These are phyloP conservation scores for Botrytis pseudocinerea DNA, from an alignment of 2,329 filamentous ascomycete species.

Conservation along the genomic window DNA sequence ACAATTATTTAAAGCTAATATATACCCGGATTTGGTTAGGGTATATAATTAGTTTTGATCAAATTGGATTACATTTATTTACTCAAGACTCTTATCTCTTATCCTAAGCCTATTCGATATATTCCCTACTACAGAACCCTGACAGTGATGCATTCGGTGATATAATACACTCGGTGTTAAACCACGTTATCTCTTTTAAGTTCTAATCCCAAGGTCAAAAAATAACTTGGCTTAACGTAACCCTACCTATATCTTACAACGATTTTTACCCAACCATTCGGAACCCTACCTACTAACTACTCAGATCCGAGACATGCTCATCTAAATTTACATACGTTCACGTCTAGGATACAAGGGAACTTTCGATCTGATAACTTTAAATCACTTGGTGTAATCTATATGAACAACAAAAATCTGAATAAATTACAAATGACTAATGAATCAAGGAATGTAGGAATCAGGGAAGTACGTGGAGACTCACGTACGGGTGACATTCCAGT, in stretches of 20 bases:
- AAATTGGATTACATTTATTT: too few relatives aligned
- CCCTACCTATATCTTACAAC: neutral
- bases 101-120: too few relatives aligned
- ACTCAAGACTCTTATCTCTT: too few relatives aligned
- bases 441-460: neutral
- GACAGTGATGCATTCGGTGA: too few relatives aligned
- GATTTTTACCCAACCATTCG: neutral
- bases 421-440: neutral
- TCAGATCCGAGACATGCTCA: neutral
- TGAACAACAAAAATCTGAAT: neutral
- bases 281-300: too few relatives aligned
- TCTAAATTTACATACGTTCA: neutral
- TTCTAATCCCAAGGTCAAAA: neutral
- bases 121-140: too few relatives aligned
- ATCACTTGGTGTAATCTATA: neutral
- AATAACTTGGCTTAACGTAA: neutral
- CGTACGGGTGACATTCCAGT: neutral
- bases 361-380: constrained; percentile 16
- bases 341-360: neutral
- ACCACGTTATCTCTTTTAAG: too few relatives aligned
- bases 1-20: too few relatives aligned
- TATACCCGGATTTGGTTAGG: too few relatives aligned
- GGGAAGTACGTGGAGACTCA: neutral
- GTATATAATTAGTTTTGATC: too few relatives aligned
- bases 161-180: too few relatives aligned